Evolutionary conservation across 2,329 filamentous ascomycete genomes (phyloP).

Genomic region (Paecilomyces niveus): DNA sequence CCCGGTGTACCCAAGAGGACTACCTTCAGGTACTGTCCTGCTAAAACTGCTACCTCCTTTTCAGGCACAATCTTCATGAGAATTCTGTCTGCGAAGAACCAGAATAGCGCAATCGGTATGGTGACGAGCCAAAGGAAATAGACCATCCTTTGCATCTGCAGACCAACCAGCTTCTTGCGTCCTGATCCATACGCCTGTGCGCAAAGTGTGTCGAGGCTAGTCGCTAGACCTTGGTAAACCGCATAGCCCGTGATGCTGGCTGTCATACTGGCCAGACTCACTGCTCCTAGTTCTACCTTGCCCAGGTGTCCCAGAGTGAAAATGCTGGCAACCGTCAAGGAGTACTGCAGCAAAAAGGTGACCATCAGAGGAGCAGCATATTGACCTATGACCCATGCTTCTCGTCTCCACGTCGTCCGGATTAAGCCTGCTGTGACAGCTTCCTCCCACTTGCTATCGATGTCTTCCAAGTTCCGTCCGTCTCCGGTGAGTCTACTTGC

Average conservation of each 20-base stretch:
- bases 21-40: conserved; percentile 66
- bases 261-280: conserved; percentile 68
- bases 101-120: conserved; percentile 64
- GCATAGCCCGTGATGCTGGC: conserved; percentile 72
- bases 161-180: conserved; percentile 76
- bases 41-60: conserved; percentile 60
- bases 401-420: conserved; percentile 83
- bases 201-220: conserved; percentile 85
- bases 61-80: conserved; percentile 65
- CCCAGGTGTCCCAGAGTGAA: conserved; percentile 73
- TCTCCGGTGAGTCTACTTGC: conserved; percentile 37
- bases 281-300: conserved; percentile 60
- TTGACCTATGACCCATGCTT: conserved; percentile 69
- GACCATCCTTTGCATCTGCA: conserved; percentile 76
- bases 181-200: conserved; percentile 91
- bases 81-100: conserved; percentile 61
- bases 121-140: conserved; percentile 67
- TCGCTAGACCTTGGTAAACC: conserved; percentile 77
- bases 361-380: conserved; percentile 66
- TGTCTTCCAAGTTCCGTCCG: conserved; percentile 46
- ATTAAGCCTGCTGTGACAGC: conserved; percentile 75
- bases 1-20: conserved; percentile 65
- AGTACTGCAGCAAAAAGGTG: conserved; percentile 76
- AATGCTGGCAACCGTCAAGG: conserved; percentile 72
- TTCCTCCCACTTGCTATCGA: conserved; percentile 75